A percentile compares a stretch with the other conserved stretches of the same genome.
Conservation (phyloP, 805 yeast genomes). For the Myxozyma neglecta region DNA sequence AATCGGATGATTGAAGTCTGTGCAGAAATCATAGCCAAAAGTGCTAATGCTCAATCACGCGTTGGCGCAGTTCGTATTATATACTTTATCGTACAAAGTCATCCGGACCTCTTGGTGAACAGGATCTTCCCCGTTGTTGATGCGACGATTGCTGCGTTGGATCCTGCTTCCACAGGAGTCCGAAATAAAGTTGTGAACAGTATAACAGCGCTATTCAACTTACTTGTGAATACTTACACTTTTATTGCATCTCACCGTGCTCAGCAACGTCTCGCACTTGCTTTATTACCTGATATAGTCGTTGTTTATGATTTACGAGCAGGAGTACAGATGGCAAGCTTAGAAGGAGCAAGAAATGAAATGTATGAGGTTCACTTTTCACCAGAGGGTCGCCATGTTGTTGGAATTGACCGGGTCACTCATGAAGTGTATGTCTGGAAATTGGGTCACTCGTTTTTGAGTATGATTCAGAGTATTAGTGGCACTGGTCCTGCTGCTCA, state of each 20-base stretch:
- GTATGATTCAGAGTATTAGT: constrained; percentile 31
- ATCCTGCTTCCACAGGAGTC: constrained; percentile 21
- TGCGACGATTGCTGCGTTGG: constrained; percentile 27
- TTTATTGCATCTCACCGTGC: constrained; percentile 32
- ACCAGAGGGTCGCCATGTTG: constrained; percentile 33
- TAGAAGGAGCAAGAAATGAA: constrained; percentile 27
- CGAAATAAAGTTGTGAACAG: constrained; percentile 27
- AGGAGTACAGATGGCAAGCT: constrained; percentile 30
- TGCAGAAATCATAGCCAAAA: constrained; percentile 16
- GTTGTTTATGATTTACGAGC: constrained; percentile 34
- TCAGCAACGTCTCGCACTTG: constrained; percentile 33
- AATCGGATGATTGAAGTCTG: constrained; percentile 25
- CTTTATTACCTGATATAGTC: constrained; percentile 28
- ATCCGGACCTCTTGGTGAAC: constrained; percentile 23
- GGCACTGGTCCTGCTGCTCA: constrained; percentile 10
- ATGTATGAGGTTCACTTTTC: constrained; percentile 26
- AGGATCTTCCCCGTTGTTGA: constrained; percentile 28
- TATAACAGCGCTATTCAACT: constrained; percentile 26
- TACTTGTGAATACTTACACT: constrained; percentile 24
- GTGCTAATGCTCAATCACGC: constrained; percentile 15
- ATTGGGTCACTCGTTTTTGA: constrained; percentile 31
- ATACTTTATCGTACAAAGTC: constrained; percentile 4
- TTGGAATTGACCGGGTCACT: constrained; percentile 26
- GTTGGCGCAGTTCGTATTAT: constrained; percentile 29
- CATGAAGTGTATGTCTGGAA: constrained; percentile 31